These are phyloP conservation scores for Hyphopichia fennica DNA, from an alignment of 1,139 yeast species.

Conservation along the genomic window DNA sequence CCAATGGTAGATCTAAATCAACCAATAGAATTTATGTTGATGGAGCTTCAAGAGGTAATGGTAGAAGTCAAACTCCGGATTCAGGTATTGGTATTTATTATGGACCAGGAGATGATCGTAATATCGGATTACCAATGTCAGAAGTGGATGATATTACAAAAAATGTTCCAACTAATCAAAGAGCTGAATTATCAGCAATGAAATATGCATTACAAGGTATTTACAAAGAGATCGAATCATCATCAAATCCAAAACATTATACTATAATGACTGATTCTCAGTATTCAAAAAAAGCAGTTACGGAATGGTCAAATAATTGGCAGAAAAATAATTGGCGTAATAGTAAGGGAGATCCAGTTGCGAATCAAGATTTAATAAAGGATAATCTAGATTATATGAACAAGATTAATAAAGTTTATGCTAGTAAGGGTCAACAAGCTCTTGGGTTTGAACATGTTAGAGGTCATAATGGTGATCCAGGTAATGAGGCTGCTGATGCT, in stretches of 20 bases:
- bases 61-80: slow-evolving; percentile 41
- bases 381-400: slow-evolving; percentile 21
- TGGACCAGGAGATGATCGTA: slow-evolving; percentile 55
- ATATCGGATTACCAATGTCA: slow-evolving; percentile 50
- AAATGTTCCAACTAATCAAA: slow-evolving; percentile 65
- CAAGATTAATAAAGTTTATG: slow-evolving; percentile 27
- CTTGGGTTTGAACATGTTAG: slow-evolving; percentile 57
- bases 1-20: background rate
- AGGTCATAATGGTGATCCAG: slow-evolving; percentile 70
- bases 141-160: slow-evolving; percentile 19
- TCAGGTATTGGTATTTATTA: slow-evolving; percentile 75
- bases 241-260: slow-evolving; percentile 11
- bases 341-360: slow-evolving; percentile 43
- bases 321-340: slow-evolving; percentile 52
- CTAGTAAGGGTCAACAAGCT: slow-evolving; percentile 26
- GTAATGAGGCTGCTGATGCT: slow-evolving; percentile 77
- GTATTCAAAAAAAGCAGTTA: slow-evolving; percentile 50
- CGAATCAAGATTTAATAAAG: slow-evolving; percentile 52
- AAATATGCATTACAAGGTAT: slow-evolving; percentile 51
- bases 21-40: slow-evolving; percentile 56
- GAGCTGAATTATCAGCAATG: slow-evolving; percentile 77
- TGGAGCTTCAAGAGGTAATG: slow-evolving; percentile 67
- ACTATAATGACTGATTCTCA: slow-evolving; percentile 56
- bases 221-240: background rate
- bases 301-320: slow-evolving; percentile 57